phyloP scores from a whole-genome alignment of 2,329 filamentous ascomycete species.

The Arachnomyces sp. region DNA sequence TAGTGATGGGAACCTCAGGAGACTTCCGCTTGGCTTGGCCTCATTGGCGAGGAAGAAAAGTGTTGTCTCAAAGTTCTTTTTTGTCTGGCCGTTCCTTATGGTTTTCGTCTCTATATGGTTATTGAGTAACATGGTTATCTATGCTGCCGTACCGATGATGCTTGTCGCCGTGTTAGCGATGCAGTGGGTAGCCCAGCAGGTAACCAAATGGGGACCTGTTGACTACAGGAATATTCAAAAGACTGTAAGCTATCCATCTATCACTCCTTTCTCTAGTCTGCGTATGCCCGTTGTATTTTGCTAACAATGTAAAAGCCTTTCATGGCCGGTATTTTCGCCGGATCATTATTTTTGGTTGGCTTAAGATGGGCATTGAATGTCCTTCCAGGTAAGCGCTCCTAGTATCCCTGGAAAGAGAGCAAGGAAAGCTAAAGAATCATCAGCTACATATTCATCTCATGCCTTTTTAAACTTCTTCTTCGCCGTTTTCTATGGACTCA shows the following conservation, averaged over 20 bases:
- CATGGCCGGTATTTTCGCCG: conserved; percentile 88
- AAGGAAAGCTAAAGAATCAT: conserved; percentile 25
- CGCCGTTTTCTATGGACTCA: conserved; percentile 55
- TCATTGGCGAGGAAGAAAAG: conserved; percentile 66
- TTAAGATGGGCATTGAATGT: conserved; percentile 68
- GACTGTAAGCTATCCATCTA: conserved; percentile 54
- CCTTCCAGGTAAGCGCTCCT: conserved; percentile 54
- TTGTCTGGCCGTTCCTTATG: conserved; percentile 76
- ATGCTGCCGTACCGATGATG: conserved; percentile 65
- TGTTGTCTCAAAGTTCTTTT: conserved; percentile 80
- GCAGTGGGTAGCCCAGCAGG: conserved; percentile 69
- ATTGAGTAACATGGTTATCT: conserved; percentile 66
- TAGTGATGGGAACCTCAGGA: conserved; percentile 63
- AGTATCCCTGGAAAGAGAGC: too few species aligned
- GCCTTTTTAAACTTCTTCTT: conserved; percentile 77
- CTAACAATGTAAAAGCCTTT: conserved; percentile 57
- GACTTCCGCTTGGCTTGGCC: conserved; percentile 64
- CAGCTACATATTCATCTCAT: conserved; percentile 58
- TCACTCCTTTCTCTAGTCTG: neutral
- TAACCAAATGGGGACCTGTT: conserved; percentile 72
- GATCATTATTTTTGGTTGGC: conserved; percentile 72
- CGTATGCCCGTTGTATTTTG: conserved; percentile 8
- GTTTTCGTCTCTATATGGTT: conserved; percentile 65
- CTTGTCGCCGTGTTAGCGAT: conserved; percentile 57
- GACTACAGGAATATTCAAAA: conserved; percentile 87